Base-by-base conservation (phyloP, 2,329 filamentous ascomycete genomes). In the Colletotrichum chlorophyti region DNA sequence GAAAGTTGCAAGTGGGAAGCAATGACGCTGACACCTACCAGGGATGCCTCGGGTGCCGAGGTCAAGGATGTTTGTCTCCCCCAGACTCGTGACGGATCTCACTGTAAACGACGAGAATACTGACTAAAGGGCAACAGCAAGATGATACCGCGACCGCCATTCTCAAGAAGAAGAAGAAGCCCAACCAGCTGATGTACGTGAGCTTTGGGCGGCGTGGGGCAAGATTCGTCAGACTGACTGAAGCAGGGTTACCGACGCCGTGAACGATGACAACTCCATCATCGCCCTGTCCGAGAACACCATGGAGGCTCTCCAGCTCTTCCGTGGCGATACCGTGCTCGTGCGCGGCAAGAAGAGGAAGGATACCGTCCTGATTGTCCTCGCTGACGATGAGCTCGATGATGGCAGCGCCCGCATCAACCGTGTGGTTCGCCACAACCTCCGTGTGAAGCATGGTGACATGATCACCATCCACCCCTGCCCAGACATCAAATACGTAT, bases 91-190 rank as follows among this genome's bases (percentile, higher is more conserved):
- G n/a, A 52, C 34, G 41, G 45, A 48, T 53, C 52, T 53, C 58
- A 32, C 54, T 50, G 61, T 64, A 14, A 51, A 48, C 24, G 32
- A 24, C 46, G 58, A 65, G 54, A 37, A 67, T 65, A 68, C 72
- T 76, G 67, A 81, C 72, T 58, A 42, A 60, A 14, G 17, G 27
- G 37, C 40, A 64, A 59, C 70, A 96, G 88, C 88, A 92, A 70
- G 91, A 97, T 75, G 95, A 97, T 73, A 92, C 89, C 63, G 87
- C 95, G 50, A 99, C 95, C 41, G 95, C 95, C 67, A 99, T 99
- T 69, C 86, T 99, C 71, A 98, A 97, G 84, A 98, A 98, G 86
- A 99, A 99, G 90, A 99, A 99, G 93, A 99, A 99, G 91, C 93
- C 93, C 69, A 99, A 99, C 80, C 96, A 94, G 72, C 80, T 99